A percentile compares a stretch with the other conserved stretches of the same genome.
phyloP scores from a whole-genome alignment of 345 rosid genomes.

The Gossypium rotundifolium region DNA sequence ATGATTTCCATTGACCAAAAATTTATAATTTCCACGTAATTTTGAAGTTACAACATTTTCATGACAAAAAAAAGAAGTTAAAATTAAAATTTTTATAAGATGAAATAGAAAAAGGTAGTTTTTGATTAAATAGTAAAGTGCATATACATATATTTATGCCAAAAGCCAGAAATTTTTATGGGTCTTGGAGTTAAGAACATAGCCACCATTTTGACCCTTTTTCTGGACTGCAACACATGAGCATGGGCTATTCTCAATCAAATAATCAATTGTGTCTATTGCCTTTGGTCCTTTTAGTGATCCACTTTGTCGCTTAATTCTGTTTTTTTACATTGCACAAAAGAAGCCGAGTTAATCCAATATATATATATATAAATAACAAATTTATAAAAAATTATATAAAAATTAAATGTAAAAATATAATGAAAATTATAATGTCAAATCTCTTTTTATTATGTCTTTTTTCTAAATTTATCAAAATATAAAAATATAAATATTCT shows the following conservation, averaged over 20 bases:
- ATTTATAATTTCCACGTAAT: too few relatives aligned
- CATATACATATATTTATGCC: slow-evolving; percentile 33
- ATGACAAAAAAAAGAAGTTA: too few relatives aligned
- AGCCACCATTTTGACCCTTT: slow-evolving; percentile 71
- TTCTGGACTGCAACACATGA: slow-evolving; percentile 77
- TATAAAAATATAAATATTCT: too few relatives aligned
- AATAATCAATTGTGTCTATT: slow-evolving; percentile 67
- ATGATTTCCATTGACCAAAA: too few relatives aligned
- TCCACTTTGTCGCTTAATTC: slow-evolving; percentile 44
- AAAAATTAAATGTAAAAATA: too few relatives aligned
- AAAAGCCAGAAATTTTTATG: slow-evolving; percentile 87
- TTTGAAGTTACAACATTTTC: too few relatives aligned
- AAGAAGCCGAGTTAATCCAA: not conserved
- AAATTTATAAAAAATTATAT: too few relatives aligned
- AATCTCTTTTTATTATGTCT: too few relatives aligned
- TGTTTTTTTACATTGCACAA: slow-evolving; percentile 3
- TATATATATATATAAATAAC: not conserved
- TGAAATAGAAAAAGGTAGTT: not conserved
- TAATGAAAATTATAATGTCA: too few relatives aligned
- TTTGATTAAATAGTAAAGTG: not conserved
- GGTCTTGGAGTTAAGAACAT: slow-evolving; percentile 78
- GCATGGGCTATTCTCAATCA: slow-evolving; percentile 76
- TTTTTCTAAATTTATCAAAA: too few relatives aligned
- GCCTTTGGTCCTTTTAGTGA: slow-evolving; percentile 41
- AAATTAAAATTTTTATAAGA: too few relatives aligned